A percentile compares a stretch with the other conserved stretches of the same genome.
Conservation (phyloP, 495 filamentous ascomycete genomes). For the Xylaria castorea region DNA sequence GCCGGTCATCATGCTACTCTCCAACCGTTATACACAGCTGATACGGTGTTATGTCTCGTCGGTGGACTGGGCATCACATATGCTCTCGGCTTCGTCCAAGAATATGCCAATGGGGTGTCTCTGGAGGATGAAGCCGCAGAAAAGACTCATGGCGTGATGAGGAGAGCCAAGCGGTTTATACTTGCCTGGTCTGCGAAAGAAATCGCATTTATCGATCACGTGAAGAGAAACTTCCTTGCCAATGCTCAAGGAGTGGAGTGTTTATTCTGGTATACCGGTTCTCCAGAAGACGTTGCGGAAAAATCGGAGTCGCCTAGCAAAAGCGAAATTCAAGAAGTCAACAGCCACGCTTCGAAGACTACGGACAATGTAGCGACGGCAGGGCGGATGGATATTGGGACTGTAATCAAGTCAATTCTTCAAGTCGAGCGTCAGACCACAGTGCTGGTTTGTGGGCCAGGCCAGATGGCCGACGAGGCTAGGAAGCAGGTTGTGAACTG, state of each 20-base stretch:
- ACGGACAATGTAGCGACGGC: not conserved
- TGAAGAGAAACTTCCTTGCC: constrained; percentile 12
- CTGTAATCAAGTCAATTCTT: not conserved
- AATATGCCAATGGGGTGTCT: not conserved
- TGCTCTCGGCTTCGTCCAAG: constrained; percentile 17
- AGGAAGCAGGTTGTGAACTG: constrained; percentile 21
- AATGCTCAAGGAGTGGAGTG: not conserved
- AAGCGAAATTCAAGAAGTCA: not conserved
- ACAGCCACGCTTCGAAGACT: not conserved
- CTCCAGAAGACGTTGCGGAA: not conserved
- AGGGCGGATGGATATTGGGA: constrained; percentile 4
- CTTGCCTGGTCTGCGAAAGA: constrained; percentile 21
- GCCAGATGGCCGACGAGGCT: constrained; percentile 19
- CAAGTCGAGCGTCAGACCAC: constrained; percentile 13
- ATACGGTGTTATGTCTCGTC: constrained; percentile 18
- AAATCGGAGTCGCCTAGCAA: not conserved
- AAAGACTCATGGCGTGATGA: not conserved
- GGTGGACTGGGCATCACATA: constrained; percentile 13
- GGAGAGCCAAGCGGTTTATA: constrained; percentile 2
- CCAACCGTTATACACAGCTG: constrained; percentile 5
- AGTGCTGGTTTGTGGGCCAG: constrained; percentile 16
- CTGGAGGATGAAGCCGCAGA: not conserved
- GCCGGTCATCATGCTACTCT: constrained; percentile 10
- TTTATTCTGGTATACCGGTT: constrained; percentile 15
- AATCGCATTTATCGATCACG: constrained; percentile 16